These are phyloP conservation scores for Pisolithus tinctorius DNA, from an alignment of 768 basidiomycete species.

Conservation along the genomic window DNA sequence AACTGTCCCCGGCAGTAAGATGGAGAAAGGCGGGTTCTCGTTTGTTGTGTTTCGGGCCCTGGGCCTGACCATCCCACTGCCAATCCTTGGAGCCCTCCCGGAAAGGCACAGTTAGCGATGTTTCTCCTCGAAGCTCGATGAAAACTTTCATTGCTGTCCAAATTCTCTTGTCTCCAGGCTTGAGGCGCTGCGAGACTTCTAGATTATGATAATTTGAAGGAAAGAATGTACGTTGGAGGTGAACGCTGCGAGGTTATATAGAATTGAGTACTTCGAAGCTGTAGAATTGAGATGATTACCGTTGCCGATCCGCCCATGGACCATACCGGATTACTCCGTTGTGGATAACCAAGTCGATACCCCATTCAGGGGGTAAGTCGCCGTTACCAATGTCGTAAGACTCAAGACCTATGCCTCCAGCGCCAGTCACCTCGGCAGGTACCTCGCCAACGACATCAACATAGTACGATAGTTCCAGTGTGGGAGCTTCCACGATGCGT, in stretches of 20 bases:
- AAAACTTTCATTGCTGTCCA: slow-evolving; percentile 81
- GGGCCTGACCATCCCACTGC: slow-evolving; percentile 73
- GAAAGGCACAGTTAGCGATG: slow-evolving; percentile 80
- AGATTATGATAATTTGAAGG: slow-evolving; percentile 69
- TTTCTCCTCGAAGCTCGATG: slow-evolving; percentile 72
- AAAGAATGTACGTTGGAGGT: slow-evolving; percentile 78
- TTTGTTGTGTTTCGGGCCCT: slow-evolving; percentile 44
- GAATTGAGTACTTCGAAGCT: not conserved
- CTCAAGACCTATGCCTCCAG: slow-evolving; percentile 31
- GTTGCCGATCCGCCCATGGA: slow-evolving; percentile 94
- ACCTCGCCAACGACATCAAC: slow-evolving; percentile 78
- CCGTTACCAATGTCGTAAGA: slow-evolving; percentile 78
- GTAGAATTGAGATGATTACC: slow-evolving; percentile 36
- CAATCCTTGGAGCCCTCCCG: slow-evolving; percentile 95
- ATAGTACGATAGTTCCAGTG: slow-evolving; percentile 81
- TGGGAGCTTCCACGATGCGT: slow-evolving; percentile 70
- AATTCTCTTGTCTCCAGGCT: slow-evolving; percentile 71
- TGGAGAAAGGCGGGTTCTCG: slow-evolving; percentile 70
- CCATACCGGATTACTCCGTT: slow-evolving; percentile 79
- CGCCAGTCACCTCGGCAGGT: slow-evolving; percentile 32
- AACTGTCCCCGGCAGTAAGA: slow-evolving; percentile 68
- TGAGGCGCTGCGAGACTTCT: slow-evolving; percentile 48
- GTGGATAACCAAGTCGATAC: slow-evolving; percentile 75
- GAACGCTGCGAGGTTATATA: slow-evolving; percentile 37
- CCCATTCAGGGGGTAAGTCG: slow-evolving; percentile 88